Base-by-base conservation (phyloP, 2,329 filamentous ascomycete species). In the Monosporascus cannonballus region DNA sequence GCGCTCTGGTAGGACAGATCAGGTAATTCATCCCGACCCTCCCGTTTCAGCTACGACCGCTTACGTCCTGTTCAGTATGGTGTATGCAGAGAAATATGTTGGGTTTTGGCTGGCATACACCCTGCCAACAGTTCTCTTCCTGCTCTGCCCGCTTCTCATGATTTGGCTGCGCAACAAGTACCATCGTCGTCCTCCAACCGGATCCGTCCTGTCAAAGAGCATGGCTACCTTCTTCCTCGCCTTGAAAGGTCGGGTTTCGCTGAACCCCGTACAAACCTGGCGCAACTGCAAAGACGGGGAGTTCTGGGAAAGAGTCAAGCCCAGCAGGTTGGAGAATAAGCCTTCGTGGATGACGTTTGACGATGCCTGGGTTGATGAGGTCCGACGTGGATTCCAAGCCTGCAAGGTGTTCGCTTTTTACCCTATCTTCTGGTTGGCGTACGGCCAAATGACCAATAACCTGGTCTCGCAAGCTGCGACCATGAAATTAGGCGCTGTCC, bases 291-390 rank as follows among this genome's bases (percentile, higher is more conserved):
- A 34, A 14, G 30, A 34, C 11, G 30, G 30, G 14, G 30, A 34
- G 11, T 34, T 34, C 11, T 46, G 42, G 42, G 42, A 30, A n/a
- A 24, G 22, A 9, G 82, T 83, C 54, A 89, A 88, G 71, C 87
- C 87, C 3, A 87, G 83, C 64, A 73, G 75, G 37, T 77, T 9
- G 71, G 77, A 38, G 68, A 67, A 1, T 66, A 76, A 57, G 51
- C 87, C 87, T 0, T 42, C 52, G 0, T 92, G 87, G 87, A 91
- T 92, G 85, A 87, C 84, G 0, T 91, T 90, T 60, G 88, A 93
- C 56, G 89, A 93, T 60, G 81, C 82, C 49, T 93, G 88, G 87
- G 88, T 93, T 37, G 87, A 90, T 65, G 86, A 92, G 65, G 83
- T 91, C 48, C 76, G 77, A 49, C 85, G 87, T 70, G 87, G 86